Evolutionary conservation across 1,284 basidiomycete species (phyloP), one percentile per base, ranked within the genome.

Genomic region (Pisolithus thermaeus): DNA sequence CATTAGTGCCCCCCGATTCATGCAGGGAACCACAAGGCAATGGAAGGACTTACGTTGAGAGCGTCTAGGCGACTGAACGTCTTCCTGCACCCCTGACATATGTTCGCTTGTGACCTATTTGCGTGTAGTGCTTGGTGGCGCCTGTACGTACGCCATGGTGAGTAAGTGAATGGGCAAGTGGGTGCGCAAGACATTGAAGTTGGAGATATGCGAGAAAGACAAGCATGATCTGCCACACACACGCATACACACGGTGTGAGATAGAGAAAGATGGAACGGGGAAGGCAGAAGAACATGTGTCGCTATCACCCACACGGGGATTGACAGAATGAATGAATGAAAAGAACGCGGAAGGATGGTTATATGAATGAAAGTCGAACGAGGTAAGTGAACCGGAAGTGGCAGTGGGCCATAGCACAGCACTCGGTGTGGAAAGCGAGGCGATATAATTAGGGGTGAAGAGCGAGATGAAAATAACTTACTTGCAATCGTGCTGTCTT

Each of bases 401-500:
- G 44, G 44, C 32, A 46, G 44, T 46, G 44, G 44, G 32, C 16
- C 18, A 18, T 7, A 5, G 32, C 44, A 46, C 44, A 46, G 44
- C 30, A 32, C 11, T 35, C 27, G 9, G 40, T 42, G 40, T 42
- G 40, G 40, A 12, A 41, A 41, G 16, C 16, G 40, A 30, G 18
- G 20, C 35, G 49, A 42, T 45, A 32, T 30, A 38, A 38, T 12
- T 4, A 41, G 30, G 22, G 8, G 14, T 12, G 23, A 35, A 44
- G 40, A 22, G 41, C 23, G 25, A 27, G 25, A 32, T 27, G 48
- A 44, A 9, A 16, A 3, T 44, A 5, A 80, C 87, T 59, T 74
- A 90, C 83, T 96, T 96, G 86, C 93, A 96, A 68, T 97, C 94
- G 69, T 97, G 93, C 67, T 94, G 91, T 44, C 94, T 81, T 35